phyloP scores from a whole-genome alignment of 352 stramenopile genomes.

The Plasmopara viticola region DNA sequence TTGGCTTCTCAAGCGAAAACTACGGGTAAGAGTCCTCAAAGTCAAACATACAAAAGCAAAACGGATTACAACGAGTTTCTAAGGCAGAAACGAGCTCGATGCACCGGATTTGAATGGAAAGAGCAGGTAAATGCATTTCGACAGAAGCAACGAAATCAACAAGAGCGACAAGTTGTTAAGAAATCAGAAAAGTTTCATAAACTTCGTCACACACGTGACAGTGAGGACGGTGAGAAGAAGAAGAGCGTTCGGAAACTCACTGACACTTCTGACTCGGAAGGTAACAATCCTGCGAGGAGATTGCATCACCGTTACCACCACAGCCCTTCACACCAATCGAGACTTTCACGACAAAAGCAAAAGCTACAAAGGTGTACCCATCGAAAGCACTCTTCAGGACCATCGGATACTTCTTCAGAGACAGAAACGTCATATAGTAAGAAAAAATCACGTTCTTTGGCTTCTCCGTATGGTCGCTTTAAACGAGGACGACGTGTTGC shows the following conservation, averaged over 20 bases:
- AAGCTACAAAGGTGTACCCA: background rate
- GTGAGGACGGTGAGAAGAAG: constrained; percentile 3
- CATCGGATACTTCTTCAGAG: constrained; percentile 14
- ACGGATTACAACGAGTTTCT: constrained; percentile 53
- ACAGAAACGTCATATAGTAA: constrained; percentile 17
- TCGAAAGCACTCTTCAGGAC: constrained; percentile 2
- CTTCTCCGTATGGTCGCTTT: constrained; percentile 15
- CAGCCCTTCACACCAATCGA: constrained; percentile 5
- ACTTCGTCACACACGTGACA: background rate
- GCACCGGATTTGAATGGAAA: constrained; percentile 18
- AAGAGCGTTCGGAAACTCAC: constrained; percentile 15
- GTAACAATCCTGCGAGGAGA: background rate
- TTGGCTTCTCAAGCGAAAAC: background rate
- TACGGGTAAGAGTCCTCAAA: constrained; percentile 16
- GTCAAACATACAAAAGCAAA: constrained; percentile 29
- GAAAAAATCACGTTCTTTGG: constrained; percentile 2
- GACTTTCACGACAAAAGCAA: constrained; percentile 1
- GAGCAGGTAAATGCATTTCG: constrained; percentile 21
- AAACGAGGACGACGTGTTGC: constrained; percentile 48
- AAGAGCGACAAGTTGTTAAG: constrained; percentile 8
- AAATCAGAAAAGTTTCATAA: constrained; percentile 2
- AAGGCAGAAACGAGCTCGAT: constrained; percentile 5
- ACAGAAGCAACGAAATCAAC: constrained; percentile 9
- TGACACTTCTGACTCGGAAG: constrained; percentile 9
- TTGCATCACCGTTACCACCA: background rate